A percentile compares a stretch with the other conserved stretches of the same genome.
Conservation (phyloP, 2,329 filamentous ascomycete genomes). For the Fusarium sp. region DNA sequence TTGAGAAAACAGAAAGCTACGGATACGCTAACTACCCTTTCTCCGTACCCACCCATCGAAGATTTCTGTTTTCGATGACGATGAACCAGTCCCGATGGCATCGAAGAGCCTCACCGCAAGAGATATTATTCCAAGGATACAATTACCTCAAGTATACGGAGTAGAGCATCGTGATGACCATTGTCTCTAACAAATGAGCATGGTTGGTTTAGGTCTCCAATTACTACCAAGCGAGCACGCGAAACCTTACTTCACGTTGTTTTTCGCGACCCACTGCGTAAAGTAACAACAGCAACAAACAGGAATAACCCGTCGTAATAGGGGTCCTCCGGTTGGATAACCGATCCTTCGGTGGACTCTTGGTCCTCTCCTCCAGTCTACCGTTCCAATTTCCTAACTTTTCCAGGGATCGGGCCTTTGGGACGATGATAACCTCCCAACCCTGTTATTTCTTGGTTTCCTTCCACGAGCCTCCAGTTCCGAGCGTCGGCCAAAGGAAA, state of each 20-base stretch:
- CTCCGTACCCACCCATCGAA: slow-evolving; percentile 11
- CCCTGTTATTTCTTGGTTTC: slow-evolving; percentile 6
- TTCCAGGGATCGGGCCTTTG: slow-evolving; percentile 17
- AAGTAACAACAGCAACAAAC: slow-evolving; percentile 11
- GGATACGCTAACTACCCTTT: slow-evolving; percentile 14
- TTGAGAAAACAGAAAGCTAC: slow-evolving; percentile 7
- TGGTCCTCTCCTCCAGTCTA: slow-evolving; percentile 2
- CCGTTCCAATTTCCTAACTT: slow-evolving; percentile 15
- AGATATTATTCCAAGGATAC: slow-evolving; percentile 11
- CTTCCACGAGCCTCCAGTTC: slow-evolving; percentile 6
- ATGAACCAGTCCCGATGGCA: slow-evolving; percentile 11
- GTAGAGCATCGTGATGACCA: slow-evolving; percentile 14
- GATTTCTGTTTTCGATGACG: slow-evolving; percentile 30
- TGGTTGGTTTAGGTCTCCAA: slow-evolving; percentile 13
- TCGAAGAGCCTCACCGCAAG: slow-evolving; percentile 21
- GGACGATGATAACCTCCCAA: slow-evolving; percentile 21
- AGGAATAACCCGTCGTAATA: slow-evolving; percentile 41
- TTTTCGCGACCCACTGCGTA: slow-evolving; percentile 10
- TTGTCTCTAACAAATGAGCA: slow-evolving; percentile 1
- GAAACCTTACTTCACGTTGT: slow-evolving; percentile 9
- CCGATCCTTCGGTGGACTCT: slow-evolving; percentile 23
- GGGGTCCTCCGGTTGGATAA: slow-evolving; percentile 46
- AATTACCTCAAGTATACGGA: slow-evolving; percentile 13
- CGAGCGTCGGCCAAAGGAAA: slow-evolving; percentile 20
- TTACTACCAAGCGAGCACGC: too few relatives aligned